Evolutionary conservation across 1,139 yeast genomes (phyloP).

Genomic region (Meyerozyma smithsonii): DNA sequence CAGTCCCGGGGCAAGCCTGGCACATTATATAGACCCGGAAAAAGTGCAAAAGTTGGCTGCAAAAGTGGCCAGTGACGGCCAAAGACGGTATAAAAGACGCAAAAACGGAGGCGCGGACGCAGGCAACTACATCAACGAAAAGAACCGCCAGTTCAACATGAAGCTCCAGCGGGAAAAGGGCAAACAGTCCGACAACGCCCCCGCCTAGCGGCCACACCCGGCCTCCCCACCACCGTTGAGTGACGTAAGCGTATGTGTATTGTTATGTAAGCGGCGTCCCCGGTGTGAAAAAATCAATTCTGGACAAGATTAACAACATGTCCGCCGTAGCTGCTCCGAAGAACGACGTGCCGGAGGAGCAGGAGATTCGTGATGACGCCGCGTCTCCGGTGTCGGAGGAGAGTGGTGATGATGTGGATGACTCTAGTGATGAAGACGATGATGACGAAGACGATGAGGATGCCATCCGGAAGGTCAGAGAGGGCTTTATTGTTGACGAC

Average conservation of each 20-base stretch:
- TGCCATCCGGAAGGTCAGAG: conserved; percentile 70
- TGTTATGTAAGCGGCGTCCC: background rate
- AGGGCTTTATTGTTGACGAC: conserved; percentile 92
- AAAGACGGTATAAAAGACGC: conserved; percentile 26
- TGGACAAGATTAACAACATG: conserved; percentile 1
- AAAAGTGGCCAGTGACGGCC: conserved; percentile 33
- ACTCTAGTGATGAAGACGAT: conserved; percentile 72
- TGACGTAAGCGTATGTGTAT: background rate
- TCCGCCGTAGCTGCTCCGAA: conserved; percentile 2
- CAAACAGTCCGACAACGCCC: background rate
- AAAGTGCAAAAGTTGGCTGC: conserved; percentile 24
- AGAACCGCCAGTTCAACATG: conserved; percentile 73
- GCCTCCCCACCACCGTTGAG: background rate
- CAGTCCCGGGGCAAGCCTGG: background rate
- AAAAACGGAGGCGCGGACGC: conserved; percentile 28
- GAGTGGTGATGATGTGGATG: conserved; percentile 45
- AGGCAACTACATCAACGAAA: conserved; percentile 57
- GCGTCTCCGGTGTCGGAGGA: conserved; percentile 29
- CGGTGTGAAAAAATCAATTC: background rate
- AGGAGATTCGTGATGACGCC: conserved; percentile 34
- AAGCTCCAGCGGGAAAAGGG: conserved; percentile 46
- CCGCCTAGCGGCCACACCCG: background rate
- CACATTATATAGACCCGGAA: conserved; percentile 6
- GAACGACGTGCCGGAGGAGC: conserved; percentile 13
- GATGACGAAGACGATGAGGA: conserved; percentile 76